phyloP scores from a whole-genome alignment of 805 yeast genomes.

The Danielozyma ontarioensis region DNA sequence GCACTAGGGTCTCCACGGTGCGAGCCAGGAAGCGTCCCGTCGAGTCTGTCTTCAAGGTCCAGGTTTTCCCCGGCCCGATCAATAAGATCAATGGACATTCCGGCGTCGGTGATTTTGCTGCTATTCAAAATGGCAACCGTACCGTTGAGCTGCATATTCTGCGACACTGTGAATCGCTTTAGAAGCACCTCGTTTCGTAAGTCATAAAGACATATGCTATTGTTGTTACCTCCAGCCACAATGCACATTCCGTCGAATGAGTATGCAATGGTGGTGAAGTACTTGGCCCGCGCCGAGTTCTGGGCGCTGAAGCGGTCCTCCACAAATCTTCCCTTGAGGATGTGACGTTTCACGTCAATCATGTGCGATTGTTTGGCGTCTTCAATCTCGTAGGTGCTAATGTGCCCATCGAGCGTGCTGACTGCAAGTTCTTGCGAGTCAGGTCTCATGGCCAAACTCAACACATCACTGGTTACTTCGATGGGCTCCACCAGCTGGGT shows the following conservation, averaged over 20 bases:
- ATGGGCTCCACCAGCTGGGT: constrained; percentile 87
- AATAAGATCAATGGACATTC: constrained; percentile 65
- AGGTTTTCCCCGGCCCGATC: constrained; percentile 85
- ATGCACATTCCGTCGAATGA: constrained; percentile 86
- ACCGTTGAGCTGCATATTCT: constrained; percentile 88
- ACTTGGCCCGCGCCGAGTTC: constrained; percentile 79
- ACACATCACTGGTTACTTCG: constrained; percentile 76
- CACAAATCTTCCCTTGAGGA: constrained; percentile 76
- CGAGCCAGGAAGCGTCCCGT: constrained; percentile 80
- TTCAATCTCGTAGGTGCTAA: constrained; percentile 78
- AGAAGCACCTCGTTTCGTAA: constrained; percentile 81
- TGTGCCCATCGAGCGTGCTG: constrained; percentile 82
- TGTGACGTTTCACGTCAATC: constrained; percentile 83
- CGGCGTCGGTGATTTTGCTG: constrained; percentile 80
- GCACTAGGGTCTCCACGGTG: constrained; percentile 69
- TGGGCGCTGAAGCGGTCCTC: constrained; percentile 79
- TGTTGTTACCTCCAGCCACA: constrained; percentile 91
- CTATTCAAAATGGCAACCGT: constrained; percentile 77
- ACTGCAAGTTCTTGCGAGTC: constrained; percentile 91
- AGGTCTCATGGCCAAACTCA: constrained; percentile 79
- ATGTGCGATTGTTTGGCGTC: constrained; percentile 73
- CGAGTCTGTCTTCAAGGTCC: constrained; percentile 78
- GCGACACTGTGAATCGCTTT: constrained; percentile 76
- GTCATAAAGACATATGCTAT: constrained; percentile 88
- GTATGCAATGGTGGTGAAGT: constrained; percentile 74